A percentile compares a stretch with the other conserved stretches of the same genome.
Evolutionary conservation across 345 rosid species (phyloP).

Genomic region (Ceriops zippeliana): DNA sequence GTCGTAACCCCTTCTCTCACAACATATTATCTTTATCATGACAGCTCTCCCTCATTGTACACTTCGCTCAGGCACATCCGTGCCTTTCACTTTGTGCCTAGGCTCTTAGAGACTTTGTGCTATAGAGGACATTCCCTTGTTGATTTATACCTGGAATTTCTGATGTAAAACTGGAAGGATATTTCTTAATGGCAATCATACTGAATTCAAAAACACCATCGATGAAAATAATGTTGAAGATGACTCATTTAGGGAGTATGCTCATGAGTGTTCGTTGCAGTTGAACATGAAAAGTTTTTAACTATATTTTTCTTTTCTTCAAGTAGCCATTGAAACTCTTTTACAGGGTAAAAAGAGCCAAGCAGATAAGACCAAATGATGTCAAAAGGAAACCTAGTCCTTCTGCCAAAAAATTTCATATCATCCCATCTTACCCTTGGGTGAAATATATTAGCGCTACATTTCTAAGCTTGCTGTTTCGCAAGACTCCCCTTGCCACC

Average conservation of each 20-base stretch:
- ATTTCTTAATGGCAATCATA: background rate
- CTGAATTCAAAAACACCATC: background rate
- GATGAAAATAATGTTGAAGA: background rate
- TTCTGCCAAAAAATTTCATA: background rate
- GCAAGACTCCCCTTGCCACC: background rate
- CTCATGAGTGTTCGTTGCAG: no score
- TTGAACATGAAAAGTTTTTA: background rate
- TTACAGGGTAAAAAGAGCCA: background rate
- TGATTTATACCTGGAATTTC: background rate
- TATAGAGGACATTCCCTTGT: no score
- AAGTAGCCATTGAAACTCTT: background rate
- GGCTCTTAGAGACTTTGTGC: no score
- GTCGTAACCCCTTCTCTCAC: no score
- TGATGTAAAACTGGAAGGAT: background rate
- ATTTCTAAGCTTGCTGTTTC: background rate
- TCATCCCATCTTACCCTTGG: background rate
- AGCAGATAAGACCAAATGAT: background rate
- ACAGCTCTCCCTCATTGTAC: no score
- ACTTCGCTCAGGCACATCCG: no score
- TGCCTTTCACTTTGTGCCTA: no score
- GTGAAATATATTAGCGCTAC: background rate
- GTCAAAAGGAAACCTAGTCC: background rate
- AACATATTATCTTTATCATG: no score
- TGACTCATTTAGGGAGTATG: background rate
- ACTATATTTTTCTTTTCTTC: background rate